phyloP scores from a whole-genome alignment of 495 filamentous ascomycete genomes.

The Choiromyces venosus region DNA sequence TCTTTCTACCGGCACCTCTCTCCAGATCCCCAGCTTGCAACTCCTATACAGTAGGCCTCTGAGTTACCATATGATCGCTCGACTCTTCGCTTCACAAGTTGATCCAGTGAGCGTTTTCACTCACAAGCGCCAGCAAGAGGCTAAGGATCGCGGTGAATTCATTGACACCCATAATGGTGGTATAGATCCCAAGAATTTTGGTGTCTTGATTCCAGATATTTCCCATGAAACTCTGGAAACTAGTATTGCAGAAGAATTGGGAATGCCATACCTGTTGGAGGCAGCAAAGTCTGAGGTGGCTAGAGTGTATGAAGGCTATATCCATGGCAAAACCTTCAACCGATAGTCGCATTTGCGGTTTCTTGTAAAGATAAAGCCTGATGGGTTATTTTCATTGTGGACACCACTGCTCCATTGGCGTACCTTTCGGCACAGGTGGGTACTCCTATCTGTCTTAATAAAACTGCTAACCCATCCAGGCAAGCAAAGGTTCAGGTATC shows the following conservation, averaged over 20 bases:
- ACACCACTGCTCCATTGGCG: slow-evolving; percentile 2
- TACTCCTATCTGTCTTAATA: not conserved
- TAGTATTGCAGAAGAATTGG: slow-evolving; percentile 12
- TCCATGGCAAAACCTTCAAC: not conserved
- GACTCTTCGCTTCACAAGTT: slow-evolving; percentile 5
- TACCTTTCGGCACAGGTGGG: slow-evolving; percentile 11
- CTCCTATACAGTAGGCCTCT: slow-evolving; percentile 5
- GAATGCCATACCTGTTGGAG: slow-evolving; percentile 12
- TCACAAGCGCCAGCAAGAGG: slow-evolving; percentile 19
- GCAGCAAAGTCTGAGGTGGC: no score
- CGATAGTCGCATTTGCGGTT: not conserved
- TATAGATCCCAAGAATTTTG: slow-evolving; percentile 8
- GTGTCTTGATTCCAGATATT: slow-evolving; percentile 21
- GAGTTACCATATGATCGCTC: slow-evolving; percentile 2
- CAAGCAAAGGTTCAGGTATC: not conserved
- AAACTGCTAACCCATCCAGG: not conserved
- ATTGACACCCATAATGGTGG: slow-evolving; percentile 23
- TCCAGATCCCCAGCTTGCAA: slow-evolving; percentile 4
- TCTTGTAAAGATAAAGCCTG: not conserved
- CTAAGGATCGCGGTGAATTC: slow-evolving; percentile 17
- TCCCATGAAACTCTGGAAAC: not conserved
- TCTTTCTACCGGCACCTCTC: slow-evolving; percentile 9
- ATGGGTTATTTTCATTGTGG: slow-evolving; percentile 1
- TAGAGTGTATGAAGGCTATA: not conserved
- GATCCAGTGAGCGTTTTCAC: slow-evolving; percentile 8